phyloP scores from a whole-genome alignment of 2,329 filamentous ascomycete species.

The Dactylellina haptotyla region DNA sequence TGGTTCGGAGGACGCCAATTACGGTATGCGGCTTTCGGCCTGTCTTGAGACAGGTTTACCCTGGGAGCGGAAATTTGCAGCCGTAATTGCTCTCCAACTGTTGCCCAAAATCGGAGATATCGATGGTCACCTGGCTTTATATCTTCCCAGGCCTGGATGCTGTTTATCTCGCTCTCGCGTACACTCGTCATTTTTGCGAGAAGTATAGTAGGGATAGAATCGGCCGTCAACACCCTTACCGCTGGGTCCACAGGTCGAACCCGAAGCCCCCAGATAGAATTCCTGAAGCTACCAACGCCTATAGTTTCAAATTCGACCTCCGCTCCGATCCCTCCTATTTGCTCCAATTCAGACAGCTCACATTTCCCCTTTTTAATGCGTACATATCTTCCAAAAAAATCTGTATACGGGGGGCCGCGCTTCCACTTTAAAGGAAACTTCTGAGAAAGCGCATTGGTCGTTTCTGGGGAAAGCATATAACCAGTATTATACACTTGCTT shows the following conservation, averaged over 20 bases:
- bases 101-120: conserved; percentile 37
- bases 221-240: conserved; percentile 62
- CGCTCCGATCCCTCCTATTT: conserved; percentile 78
- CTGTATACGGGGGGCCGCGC: conserved; percentile 82
- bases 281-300: conserved; percentile 77
- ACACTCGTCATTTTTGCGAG: conserved; percentile 23
- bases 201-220: conserved; percentile 20
- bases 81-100: conserved; percentile 42
- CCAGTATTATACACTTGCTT: conserved; percentile 91
- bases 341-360: conserved; percentile 77
- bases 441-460: conserved; percentile 52
- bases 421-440: conserved; percentile 62
- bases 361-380: conserved; percentile 57
- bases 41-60: neutral
- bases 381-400: conserved; percentile 62
- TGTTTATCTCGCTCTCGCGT: conserved; percentile 1
- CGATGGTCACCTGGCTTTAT: conserved; percentile 8
- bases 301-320: conserved; percentile 86
- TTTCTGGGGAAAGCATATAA: conserved; percentile 75
- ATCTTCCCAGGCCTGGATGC: conserved; percentile 37
- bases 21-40: neutral
- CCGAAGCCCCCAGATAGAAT: conserved; percentile 86
- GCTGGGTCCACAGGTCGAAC: conserved; percentile 76
- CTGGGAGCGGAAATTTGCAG: conserved; percentile 34
- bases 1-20: neutral